Evolutionary conservation across 352 stramenopile genomes (phyloP), one percentile per base, ranked within the genome.

Genomic region (Phytopythium kandeliae): DNA sequence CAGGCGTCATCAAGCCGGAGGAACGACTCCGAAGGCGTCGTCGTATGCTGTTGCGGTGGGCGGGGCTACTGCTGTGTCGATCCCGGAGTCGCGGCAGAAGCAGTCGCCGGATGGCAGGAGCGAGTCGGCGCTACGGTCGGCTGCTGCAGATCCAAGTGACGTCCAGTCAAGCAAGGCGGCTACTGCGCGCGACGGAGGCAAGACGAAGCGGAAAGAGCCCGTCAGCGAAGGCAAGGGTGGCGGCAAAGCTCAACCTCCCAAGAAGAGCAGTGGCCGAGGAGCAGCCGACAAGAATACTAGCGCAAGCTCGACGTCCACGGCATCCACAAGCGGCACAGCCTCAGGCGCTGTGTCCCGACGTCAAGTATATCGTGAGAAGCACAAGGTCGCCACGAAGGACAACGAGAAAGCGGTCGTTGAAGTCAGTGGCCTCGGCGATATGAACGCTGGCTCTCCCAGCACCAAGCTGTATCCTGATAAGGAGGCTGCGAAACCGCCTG

Each of bases 341-440:
- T 2, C 15, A 21, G 35, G 36, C 6, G 51, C 48, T 24, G 4
- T 25, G 21, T 48, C 62, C 9, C 69, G 69, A 34, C 76, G 76
- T 7, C 76, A 84, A 48, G 55, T 85, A 17, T 86, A 85, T 55
- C 77, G 79, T 9, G 72, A 90, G 51, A 90, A 87, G 51, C 58
- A 68, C 7, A 64, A 66, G 52, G 46, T 64, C 22, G 31, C 13
- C 15, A 19, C 35, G 19, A 57, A 68, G 33, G 62, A 65, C 34
- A 19, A 43, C 25, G 58, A 49, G 19, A 36, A 52, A 13, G 24
- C 33, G 12, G 16, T 16, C 15, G 19, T 19, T 11, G 46, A 52
- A 37, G 31, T 16, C 6, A 22, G 19, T 21, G 25, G 15, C 24
- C 1, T 17, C 25, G n/a, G 26, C 13, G 13, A 10, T 8, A 3